phyloP scores from a whole-genome alignment of 164 flowering plant genomes.

The Berberis thunbergii region DNA sequence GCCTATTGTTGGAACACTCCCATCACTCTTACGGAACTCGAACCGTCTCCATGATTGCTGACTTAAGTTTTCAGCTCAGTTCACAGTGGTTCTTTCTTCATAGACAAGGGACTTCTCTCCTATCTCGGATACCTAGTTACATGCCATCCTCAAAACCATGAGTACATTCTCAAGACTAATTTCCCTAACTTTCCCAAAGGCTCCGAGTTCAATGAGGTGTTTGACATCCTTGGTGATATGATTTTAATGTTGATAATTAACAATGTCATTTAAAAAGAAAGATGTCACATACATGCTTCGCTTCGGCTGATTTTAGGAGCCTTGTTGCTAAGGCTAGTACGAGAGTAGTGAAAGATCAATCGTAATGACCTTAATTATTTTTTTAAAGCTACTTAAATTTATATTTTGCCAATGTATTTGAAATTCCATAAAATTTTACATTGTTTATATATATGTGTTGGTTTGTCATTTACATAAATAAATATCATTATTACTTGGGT shows the following conservation, averaged over 20 bases:
- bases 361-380: neutral
- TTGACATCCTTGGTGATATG: constrained; percentile 1
- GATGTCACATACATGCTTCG: neutral
- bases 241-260: neutral
- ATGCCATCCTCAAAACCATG: neutral
- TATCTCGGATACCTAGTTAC: neutral
- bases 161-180: constrained; percentile 1
- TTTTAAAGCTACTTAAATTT: too few species aligned
- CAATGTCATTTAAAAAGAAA: neutral
- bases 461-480: too few species aligned
- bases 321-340: neutral
- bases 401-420: too few species aligned
- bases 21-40: neutral
- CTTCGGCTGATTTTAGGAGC: neutral
- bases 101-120: neutral
- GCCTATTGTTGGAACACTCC: neutral
- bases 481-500: too few species aligned
- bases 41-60: neutral
- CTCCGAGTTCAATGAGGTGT: neutral
- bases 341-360: neutral
- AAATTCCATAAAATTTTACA: too few species aligned
- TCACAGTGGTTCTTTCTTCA: neutral
- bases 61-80: neutral
- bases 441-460: too few species aligned
- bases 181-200: constrained; percentile 1